Conservation (phyloP, 768 basidiomycete genomes). For the Infundibulicybe gibba region DNA sequence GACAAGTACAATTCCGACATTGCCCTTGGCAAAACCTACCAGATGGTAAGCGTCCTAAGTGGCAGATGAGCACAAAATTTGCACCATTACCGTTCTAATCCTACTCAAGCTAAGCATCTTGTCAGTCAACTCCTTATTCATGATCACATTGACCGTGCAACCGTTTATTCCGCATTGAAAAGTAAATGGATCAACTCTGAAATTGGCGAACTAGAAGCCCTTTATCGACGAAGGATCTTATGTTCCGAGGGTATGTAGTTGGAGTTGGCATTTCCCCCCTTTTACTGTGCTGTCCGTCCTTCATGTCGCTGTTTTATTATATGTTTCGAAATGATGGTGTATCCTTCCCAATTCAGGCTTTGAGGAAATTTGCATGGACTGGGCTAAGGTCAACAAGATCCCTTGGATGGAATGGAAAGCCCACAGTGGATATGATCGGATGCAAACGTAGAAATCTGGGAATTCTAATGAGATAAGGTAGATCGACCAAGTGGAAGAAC, state of each 20-base stretch:
- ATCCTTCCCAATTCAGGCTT: conserved; percentile 40
- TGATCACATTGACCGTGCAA: conserved; percentile 55
- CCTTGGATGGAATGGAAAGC: conserved; percentile 22
- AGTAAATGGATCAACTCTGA: conserved; percentile 69
- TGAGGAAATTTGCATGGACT: conserved; percentile 90
- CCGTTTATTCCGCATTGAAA: conserved; percentile 56
- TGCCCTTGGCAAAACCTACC: conserved; percentile 52
- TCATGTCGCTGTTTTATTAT: conserved; percentile 7
- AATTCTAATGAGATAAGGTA: neutral
- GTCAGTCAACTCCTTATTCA: conserved; percentile 60
- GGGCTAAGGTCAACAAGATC: conserved; percentile 10
- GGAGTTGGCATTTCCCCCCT: neutral
- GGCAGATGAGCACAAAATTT: neutral
- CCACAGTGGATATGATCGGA: conserved; percentile 87
- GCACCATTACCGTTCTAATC: neutral
- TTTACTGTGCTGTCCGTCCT: neutral
- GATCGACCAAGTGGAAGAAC: conserved; percentile 7
- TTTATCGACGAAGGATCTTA: conserved; percentile 55
- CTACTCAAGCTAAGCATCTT: conserved; percentile 48
- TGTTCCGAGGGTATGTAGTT: conserved; percentile 10
- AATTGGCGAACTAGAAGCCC: conserved; percentile 51
- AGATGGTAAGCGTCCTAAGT: conserved; percentile 44
- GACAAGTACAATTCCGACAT: conserved; percentile 52
- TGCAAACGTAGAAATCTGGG: conserved; percentile 84
- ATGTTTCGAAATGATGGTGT: neutral